Evolutionary conservation across 768 basidiomycete genomes (phyloP).

Genomic region (Rhizopogon vulgaris): DNA sequence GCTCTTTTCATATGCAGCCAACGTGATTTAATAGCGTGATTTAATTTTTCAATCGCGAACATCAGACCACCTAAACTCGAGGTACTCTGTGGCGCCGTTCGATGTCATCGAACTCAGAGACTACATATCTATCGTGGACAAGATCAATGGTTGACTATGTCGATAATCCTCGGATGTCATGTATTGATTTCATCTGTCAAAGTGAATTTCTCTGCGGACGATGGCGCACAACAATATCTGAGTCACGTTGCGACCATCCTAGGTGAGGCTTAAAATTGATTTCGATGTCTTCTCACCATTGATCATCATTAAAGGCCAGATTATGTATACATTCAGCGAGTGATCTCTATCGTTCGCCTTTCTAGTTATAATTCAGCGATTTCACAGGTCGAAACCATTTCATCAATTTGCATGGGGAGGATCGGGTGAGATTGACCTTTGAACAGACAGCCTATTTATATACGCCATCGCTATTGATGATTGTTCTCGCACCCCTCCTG

Average conservation of each 20-base stretch:
- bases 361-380: not conserved
- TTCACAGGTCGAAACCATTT: constrained; percentile 17
- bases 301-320: constrained; percentile 24
- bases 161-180: not conserved
- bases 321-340: constrained; percentile 34
- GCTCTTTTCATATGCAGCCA: no score
- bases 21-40: no score
- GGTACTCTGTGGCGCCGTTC: constrained; percentile 1
- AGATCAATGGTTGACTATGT: not conserved
- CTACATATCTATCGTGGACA: not conserved
- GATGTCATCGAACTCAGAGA: constrained; percentile 1
- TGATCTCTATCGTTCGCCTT: not conserved
- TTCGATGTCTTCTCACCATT: not conserved
- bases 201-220: no score
- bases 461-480: constrained; percentile 30
- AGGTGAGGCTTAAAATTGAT: not conserved
- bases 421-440: constrained; percentile 25
- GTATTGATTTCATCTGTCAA: not conserved
- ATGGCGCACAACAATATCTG: no score
- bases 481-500: constrained; percentile 30
- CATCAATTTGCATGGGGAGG: constrained; percentile 31
- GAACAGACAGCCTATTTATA: constrained; percentile 18
- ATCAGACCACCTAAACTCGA: constrained; percentile 10
- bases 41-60: no score
- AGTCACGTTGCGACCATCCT: not conserved